Percentiles rank a stretch among this genome's conserved stretches.
phyloP scores from a whole-genome alignment of 805 yeast genomes.

The Candida boleticola region DNA sequence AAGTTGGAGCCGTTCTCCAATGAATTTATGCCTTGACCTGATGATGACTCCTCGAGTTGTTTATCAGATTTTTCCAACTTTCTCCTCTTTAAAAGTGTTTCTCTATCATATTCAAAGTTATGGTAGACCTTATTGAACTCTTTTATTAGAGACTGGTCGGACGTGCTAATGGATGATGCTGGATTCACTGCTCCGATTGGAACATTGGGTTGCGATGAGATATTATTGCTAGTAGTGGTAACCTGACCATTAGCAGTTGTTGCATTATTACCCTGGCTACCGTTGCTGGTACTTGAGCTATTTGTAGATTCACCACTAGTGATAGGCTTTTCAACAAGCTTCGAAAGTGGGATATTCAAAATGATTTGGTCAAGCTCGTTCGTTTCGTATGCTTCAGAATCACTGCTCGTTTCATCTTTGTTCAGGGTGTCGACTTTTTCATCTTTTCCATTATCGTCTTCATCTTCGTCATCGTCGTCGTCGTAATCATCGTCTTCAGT shows the following conservation, averaged over 20 bases:
- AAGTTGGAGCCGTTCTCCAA: neutral
- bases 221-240: constrained; percentile 6
- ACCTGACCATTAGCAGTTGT: constrained; percentile 9
- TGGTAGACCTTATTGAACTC: constrained; percentile 75
- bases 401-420: constrained; percentile 18
- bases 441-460: constrained; percentile 7
- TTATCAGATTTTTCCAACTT: constrained; percentile 80
- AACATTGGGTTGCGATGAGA: constrained; percentile 9
- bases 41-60: constrained; percentile 44
- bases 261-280: neutral
- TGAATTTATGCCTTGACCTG: constrained; percentile 1
- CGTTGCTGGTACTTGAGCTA: neutral
- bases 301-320: neutral
- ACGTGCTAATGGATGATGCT: constrained; percentile 11
- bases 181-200: constrained; percentile 4
- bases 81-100: constrained; percentile 70
- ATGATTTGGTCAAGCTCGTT: constrained; percentile 31
- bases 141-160: constrained; percentile 41
- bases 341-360: constrained; percentile 27
- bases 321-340: neutral
- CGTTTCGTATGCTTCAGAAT: constrained; percentile 8
- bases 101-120: constrained; percentile 71
- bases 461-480: constrained; percentile 27
- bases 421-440: constrained; percentile 19
- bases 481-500: constrained; percentile 37